Percentiles rank a stretch among this genome's conserved stretches.
These are phyloP conservation scores for Fusarium penzigii DNA, from an alignment of 2,329 filamentous ascomycete species.

Conservation along the genomic window DNA sequence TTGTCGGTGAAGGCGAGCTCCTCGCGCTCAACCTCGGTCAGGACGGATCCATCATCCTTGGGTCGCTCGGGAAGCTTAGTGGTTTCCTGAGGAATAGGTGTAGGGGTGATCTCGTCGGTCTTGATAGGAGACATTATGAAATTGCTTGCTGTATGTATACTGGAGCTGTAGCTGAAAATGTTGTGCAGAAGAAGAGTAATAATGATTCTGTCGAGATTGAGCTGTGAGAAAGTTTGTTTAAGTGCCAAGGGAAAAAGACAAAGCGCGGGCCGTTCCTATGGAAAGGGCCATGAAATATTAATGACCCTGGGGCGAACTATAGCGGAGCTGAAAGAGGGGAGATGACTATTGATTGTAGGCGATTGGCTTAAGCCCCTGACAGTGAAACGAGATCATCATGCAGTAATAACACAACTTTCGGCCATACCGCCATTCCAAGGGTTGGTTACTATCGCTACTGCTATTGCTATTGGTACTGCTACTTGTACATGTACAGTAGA, in stretches of 20 bases:
- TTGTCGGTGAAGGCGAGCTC: slow-evolving; percentile 28
- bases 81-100: neutral
- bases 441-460: too few species aligned
- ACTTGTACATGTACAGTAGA: too few species aligned
- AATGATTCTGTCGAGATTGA: neutral
- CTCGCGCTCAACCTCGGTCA: slow-evolving; percentile 8
- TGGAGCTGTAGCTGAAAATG: neutral
- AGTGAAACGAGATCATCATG: slow-evolving; percentile 3
- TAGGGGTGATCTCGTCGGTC: slow-evolving; percentile 4
- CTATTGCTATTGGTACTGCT: too few species aligned
- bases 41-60: slow-evolving; percentile 6
- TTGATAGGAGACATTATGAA: slow-evolving; percentile 11
- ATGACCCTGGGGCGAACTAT: slow-evolving; percentile 1
- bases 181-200: too few species aligned
- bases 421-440: slow-evolving; percentile 13
- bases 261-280: slow-evolving; percentile 6
- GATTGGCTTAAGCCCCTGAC: slow-evolving; percentile 7
- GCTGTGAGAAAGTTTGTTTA: neutral
- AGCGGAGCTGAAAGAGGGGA: slow-evolving; percentile 8
- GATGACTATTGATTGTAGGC: slow-evolving; percentile 11
- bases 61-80: slow-evolving; percentile 8
- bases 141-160: neutral
- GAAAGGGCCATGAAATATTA: slow-evolving; percentile 9
- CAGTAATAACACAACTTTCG: slow-evolving; percentile 2
- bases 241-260: slow-evolving; percentile 8